Evolutionary conservation across 208 protist genomes (phyloP), one percentile per base, ranked within the genome.

Genomic region (Leishmania mexicana): DNA sequence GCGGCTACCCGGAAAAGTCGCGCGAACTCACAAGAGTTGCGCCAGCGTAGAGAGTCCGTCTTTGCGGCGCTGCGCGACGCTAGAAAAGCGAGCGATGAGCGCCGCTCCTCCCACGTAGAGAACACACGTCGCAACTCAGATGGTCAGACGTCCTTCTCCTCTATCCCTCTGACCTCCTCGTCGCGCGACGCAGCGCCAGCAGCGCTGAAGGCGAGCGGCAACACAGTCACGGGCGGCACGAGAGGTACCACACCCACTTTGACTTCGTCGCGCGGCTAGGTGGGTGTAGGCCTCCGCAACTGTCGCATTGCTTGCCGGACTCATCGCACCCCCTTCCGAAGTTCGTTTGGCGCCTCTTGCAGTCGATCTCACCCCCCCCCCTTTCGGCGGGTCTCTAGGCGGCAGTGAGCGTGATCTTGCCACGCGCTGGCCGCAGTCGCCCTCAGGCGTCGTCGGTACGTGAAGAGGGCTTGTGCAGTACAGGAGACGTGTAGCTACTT

Each of bases 31-130:
- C 38, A 77, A 45, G 81, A 78, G 71, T 40, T 85, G 38, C 49
- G 74, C 24, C 83, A 49, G 21, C 74, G 67, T 0, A 74, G 65
- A 60, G 83, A 86, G n/a, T 71, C 54, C 1, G 11, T 81, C 51
- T 77, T 79, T n/a, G 72, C 82, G 8, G 57, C 77, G 35, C 76
- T 81, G 71, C 72, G 67, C 2, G 62, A 62, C 40, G 58, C 72
- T 21, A 40, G 40, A 5, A 49, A 53, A 42, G 6, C 31, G 5
- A 28, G n/a, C 8, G 42, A 70, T 13, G 71, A 79, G 72, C 72
- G 72, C 35, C 47, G 19, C 58, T 76, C 51, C 13, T 53, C 28
- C 13, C 24, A 45, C 35, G 15, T 45, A 31, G 49, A 21, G 35
- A 31, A 51, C 17, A 28, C 31, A 60, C n/a, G 5, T 2, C 51